phyloP scores from a whole-genome alignment of 805 yeast species.

The Maudiozyma pseudohumilis region DNA sequence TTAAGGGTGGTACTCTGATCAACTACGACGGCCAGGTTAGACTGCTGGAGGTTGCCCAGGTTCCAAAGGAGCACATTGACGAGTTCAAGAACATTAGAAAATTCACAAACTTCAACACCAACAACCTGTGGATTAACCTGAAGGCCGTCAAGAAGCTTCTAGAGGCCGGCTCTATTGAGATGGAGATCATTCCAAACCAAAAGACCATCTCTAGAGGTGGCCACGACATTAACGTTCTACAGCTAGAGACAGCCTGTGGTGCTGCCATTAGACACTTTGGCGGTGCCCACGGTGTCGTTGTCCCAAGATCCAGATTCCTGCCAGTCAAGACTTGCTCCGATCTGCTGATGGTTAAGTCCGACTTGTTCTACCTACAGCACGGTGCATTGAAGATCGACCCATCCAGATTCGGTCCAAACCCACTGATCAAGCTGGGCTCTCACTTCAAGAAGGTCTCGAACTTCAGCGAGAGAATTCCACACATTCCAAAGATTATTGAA shows the following conservation, averaged over 20 bases:
- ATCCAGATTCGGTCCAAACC: conserved; percentile 80
- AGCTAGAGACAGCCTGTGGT: conserved; percentile 97
- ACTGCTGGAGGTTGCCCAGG: conserved; percentile 85
- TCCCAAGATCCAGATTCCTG: conserved; percentile 94
- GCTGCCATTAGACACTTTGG: conserved; percentile 95
- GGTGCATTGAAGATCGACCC: conserved; percentile 83
- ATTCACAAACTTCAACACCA: conserved; percentile 96
- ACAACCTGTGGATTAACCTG: conserved; percentile 94
- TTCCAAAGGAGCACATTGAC: conserved; percentile 96
- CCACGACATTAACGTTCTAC: conserved; percentile 77
- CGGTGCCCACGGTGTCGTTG: conserved; percentile 95
- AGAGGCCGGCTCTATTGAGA: conserved; percentile 67
- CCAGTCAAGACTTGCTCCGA: conserved; percentile 98
- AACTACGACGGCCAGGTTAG: conserved; percentile 92
- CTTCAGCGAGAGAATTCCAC: conserved; percentile 68
- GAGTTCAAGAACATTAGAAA: conserved; percentile 96
- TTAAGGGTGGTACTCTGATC: conserved; percentile 97
- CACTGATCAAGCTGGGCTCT: conserved; percentile 91
- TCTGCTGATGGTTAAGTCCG: conserved; percentile 87
- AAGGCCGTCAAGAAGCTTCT: conserved; percentile 89
- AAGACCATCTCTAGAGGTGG: conserved; percentile 71
- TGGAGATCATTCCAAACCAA: conserved; percentile 93
- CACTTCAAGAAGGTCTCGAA: conserved; percentile 92
- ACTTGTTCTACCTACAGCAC: conserved; percentile 80
- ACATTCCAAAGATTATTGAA: conserved; percentile 93